Conservation (phyloP, 2,329 filamentous ascomycete genomes). For the Beauveria brongniartii region DNA sequence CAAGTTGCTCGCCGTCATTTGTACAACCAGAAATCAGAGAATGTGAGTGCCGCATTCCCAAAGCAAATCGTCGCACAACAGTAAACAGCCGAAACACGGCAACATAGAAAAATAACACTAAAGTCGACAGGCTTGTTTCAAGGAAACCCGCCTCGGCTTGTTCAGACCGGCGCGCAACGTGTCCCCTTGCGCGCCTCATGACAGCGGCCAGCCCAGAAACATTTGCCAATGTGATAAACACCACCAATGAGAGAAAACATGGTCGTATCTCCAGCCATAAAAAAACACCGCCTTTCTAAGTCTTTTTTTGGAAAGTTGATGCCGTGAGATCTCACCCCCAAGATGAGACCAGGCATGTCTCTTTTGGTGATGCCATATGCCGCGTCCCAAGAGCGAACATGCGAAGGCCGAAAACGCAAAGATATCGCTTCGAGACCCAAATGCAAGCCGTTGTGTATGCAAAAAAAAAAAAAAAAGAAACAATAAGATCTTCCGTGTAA, state of each 20-base stretch:
- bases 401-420: conserved; percentile 33
- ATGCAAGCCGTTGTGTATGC: conserved; percentile 28
- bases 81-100: conserved; percentile 12
- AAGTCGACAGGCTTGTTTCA: conserved; percentile 27
- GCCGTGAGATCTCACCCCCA: conserved; percentile 39
- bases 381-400: conserved; percentile 18
- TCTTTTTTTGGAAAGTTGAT: conserved; percentile 36
- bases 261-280: conserved; percentile 21
- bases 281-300: conserved; percentile 35
- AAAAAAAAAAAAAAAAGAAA: conserved; percentile 20
- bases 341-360: conserved; percentile 15
- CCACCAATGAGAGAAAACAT: conserved; percentile 13
- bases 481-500: conserved; percentile 1
- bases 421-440: conserved; percentile 15
- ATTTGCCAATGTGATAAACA: conserved; percentile 27
- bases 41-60: conserved; percentile 20
- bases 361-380: conserved; percentile 4
- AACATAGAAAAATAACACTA: conserved; percentile 14
- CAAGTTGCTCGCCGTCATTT: conserved; percentile 12
- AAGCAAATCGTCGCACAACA: conserved; percentile 21
- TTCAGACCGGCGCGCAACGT: conserved; percentile 19
- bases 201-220: conserved; percentile 23
- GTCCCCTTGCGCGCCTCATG: conserved; percentile 27
- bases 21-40: conserved; percentile 16
- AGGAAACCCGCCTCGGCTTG: background rate